Evolutionary conservation across 2,329 filamentous ascomycete species (phyloP).

Genomic region (Juglanconis oblonga): DNA sequence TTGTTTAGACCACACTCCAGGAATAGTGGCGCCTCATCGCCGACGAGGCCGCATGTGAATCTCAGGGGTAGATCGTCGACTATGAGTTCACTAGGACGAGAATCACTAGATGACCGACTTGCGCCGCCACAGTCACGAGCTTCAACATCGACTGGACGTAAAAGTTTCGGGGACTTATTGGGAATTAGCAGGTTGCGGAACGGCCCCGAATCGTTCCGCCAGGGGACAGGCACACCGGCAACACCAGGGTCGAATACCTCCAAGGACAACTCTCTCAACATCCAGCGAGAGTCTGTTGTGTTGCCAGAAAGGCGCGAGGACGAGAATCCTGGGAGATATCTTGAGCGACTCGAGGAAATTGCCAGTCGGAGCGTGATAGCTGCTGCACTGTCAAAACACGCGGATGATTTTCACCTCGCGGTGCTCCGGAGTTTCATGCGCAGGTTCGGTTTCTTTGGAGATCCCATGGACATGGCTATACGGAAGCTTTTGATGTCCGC

Average conservation of each 20-base stretch:
- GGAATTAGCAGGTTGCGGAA: constrained; percentile 75
- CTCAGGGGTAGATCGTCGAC: constrained; percentile 82
- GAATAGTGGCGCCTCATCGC: constrained; percentile 65
- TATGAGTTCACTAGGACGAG: constrained; percentile 74
- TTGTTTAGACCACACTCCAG: constrained; percentile 48
- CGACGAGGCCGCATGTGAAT: constrained; percentile 56
- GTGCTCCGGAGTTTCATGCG: constrained; percentile 94
- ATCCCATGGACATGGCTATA: constrained; percentile 97
- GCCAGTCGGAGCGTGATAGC: constrained; percentile 81
- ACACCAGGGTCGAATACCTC: constrained; percentile 70
- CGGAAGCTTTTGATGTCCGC: constrained; percentile 95
- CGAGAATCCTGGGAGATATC: constrained; percentile 86
- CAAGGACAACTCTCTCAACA: constrained; percentile 79
- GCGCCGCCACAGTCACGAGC: constrained; percentile 67
- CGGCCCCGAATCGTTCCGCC: constrained; percentile 70
- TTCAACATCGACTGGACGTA: constrained; percentile 85
- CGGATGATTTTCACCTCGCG: constrained; percentile 76
- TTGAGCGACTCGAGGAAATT: constrained; percentile 77
- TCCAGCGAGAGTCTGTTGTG: constrained; percentile 67
- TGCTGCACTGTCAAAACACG: constrained; percentile 79
- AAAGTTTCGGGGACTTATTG: constrained; percentile 89
- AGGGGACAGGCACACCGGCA: constrained; percentile 65
- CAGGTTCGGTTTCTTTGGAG: constrained; percentile 90
- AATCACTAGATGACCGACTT: constrained; percentile 68
- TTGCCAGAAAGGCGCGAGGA: constrained; percentile 80